Percentiles rank a stretch among this genome's conserved stretches.
Conservation (phyloP, 257 asterid genomes). For the Salvia miltiorrhiza region DNA sequence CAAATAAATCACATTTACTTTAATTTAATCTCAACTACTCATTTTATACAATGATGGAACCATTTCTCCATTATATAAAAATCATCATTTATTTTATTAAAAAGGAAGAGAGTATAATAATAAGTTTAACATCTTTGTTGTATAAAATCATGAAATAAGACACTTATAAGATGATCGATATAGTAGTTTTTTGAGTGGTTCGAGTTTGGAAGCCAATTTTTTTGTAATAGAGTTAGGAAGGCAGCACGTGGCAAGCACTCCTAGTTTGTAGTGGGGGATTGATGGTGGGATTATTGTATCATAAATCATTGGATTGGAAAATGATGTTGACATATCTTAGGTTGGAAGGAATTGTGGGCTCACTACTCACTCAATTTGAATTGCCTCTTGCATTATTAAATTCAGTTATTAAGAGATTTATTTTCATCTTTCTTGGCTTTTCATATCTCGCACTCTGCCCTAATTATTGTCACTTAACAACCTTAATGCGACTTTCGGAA, state of each 20-base stretch:
- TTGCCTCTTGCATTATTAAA: slow-evolving; percentile 42
- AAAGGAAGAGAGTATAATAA: too few species aligned
- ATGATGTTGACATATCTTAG: slow-evolving; percentile 26
- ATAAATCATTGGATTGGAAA: neutral
- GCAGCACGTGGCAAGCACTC: slow-evolving; percentile 44
- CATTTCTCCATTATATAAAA: too few species aligned
- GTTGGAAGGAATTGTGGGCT: slow-evolving; percentile 38
- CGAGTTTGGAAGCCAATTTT: too few species aligned
- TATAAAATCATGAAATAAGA: too few species aligned
- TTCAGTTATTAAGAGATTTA: slow-evolving; percentile 21
- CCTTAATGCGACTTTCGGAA: slow-evolving; percentile 28
- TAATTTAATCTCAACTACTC: too few species aligned
- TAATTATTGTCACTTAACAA: slow-evolving; percentile 37
- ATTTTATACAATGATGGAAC: too few species aligned
- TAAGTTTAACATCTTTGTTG: too few species aligned
- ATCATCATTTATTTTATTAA: too few species aligned
- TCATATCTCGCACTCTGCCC: slow-evolving; percentile 22
- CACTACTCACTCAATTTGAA: slow-evolving; percentile 23
- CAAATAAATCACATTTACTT: too few species aligned
- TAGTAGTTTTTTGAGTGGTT: too few species aligned
- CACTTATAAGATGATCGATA: too few species aligned
- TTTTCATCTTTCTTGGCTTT: slow-evolving; percentile 11
- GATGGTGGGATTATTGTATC: slow-evolving; percentile 21
- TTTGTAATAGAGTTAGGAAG: slow-evolving; percentile 39
- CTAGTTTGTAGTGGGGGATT: slow-evolving; percentile 16